Evolutionary conservation across 2,329 filamentous ascomycete genomes (phyloP), one percentile per base, ranked within the genome.

Genomic region (Fusarium continuum): DNA sequence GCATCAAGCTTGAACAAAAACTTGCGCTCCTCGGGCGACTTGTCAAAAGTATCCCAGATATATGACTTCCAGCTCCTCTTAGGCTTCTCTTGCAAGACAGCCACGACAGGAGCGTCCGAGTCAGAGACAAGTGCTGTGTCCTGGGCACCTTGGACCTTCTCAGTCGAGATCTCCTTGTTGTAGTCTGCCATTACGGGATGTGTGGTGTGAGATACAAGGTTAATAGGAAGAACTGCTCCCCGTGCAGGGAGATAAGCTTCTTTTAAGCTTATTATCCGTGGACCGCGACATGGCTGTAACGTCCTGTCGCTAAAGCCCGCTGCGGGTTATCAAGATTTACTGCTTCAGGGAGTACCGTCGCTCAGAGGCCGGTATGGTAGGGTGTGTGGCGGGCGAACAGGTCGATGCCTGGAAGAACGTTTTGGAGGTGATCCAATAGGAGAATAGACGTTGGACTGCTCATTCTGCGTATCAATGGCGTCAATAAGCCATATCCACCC

Each of bases 31-130:
- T 79, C 78, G 0, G 76, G 77, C 0, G 77, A 75, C 52, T 79
- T 80, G 48, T 80, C 78, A 17, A 82, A 75, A 0, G 79, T 80
- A 49, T 83, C 81, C 81, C 81, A 83, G 3, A 83, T 6, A 23
- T 80, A 80, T 0, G 79, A 81, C 20, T 74, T 75, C 81, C 81
- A 83, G 6, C 44, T 65, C 10, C 32, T 28, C 20, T 57, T 63
- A 2, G 61, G 64, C 0, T 16, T 55, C 10, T 65, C 62, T 19
- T 63, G 62, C 1, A 66, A 13, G 0, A 64, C 45, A 10, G 39
- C 25, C 0, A 55, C 31, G n/a, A 43, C 44, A 0, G 44, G 25
- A 0, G 13, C 40, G 2, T 64, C 50, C 3, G 63, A 67, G n/a
- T 64, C 55, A 0, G 64, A 67, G 0, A 23, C 3, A 1, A 14